Conservation (phyloP, 2,329 filamentous ascomycete species). For the Chalaropsis thielavioides region DNA sequence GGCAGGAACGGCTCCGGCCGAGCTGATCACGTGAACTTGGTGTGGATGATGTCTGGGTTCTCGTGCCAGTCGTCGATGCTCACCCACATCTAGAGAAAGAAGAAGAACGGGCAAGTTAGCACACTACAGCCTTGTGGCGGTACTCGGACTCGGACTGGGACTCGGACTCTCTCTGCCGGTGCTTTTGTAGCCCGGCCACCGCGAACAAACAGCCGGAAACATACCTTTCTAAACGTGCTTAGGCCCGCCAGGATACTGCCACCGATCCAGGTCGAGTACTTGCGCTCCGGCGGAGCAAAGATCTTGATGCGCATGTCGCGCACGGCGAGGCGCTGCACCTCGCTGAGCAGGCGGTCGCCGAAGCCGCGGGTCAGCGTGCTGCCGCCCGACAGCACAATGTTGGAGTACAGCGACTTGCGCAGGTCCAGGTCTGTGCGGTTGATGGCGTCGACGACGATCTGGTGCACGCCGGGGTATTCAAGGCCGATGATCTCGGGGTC, state of each 20-base stretch:
- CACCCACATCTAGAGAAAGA: slow-evolving; percentile 82
- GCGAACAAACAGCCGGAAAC: slow-evolving; percentile 11
- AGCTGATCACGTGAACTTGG: slow-evolving; percentile 65
- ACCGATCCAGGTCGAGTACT: slow-evolving; percentile 98
- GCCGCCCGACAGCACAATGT: slow-evolving; percentile 92
- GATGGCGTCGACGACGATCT: slow-evolving; percentile 95
- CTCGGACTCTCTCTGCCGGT: too few species aligned
- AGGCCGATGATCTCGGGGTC: slow-evolving; percentile 93
- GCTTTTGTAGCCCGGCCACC: too few species aligned
- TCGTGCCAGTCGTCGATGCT: slow-evolving; percentile 99
- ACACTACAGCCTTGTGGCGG: slow-evolving; percentile 2
- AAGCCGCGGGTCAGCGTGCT: slow-evolving; percentile 96
- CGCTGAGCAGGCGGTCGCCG: slow-evolving; percentile 77
- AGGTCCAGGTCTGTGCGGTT: slow-evolving; percentile 90
- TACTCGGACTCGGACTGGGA: too few species aligned
- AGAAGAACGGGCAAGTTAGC: slow-evolving; percentile 3
- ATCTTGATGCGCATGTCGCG: slow-evolving; percentile 99
- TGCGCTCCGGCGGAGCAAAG: slow-evolving; percentile 89
- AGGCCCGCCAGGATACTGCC: slow-evolving; percentile 92
- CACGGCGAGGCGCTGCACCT: slow-evolving; percentile 84
- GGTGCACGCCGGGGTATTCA: slow-evolving; percentile 92
- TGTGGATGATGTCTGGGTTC: slow-evolving; percentile 97
- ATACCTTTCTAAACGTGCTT: slow-evolving; percentile 94
- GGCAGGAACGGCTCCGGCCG: not conserved
- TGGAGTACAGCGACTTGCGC: slow-evolving; percentile 83